phyloP scores from a whole-genome alignment of 805 yeast species.

The Pichia eremophila region DNA sequence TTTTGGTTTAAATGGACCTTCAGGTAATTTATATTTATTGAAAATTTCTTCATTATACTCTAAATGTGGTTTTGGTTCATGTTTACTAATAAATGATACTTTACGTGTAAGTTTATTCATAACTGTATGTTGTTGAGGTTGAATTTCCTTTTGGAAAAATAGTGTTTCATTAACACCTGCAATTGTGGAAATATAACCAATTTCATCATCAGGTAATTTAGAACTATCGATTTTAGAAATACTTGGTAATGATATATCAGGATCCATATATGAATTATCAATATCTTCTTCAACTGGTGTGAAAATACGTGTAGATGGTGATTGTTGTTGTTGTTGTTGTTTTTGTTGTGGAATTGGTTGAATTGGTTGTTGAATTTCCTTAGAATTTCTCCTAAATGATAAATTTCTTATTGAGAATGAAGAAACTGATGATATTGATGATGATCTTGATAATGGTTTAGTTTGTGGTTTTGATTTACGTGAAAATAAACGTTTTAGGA shows the following conservation, averaged over 20 bases:
- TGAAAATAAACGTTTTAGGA: constrained; percentile 4
- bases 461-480: background rate
- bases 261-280: background rate
- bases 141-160: constrained; percentile 18
- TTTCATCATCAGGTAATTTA: constrained; percentile 13
- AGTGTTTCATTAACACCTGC: constrained; percentile 33
- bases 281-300: background rate
- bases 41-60: background rate
- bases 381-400: too few species aligned
- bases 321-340: background rate
- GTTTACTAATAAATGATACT: background rate
- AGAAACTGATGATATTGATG: too few species aligned
- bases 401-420: too few species aligned
- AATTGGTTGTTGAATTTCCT: background rate
- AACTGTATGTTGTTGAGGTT: background rate
- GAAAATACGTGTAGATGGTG: background rate
- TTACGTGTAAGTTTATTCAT: background rate
- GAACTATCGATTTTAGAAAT: background rate
- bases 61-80: background rate
- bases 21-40: constrained; percentile 3
- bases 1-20: background rate
- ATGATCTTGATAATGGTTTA: background rate
- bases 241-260: background rate
- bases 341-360: background rate
- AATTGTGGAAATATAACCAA: constrained; percentile 30